These are phyloP conservation scores for Heliamphora pulchella DNA, from an alignment of 179 eudicot genomes.

Conservation along the genomic window DNA sequence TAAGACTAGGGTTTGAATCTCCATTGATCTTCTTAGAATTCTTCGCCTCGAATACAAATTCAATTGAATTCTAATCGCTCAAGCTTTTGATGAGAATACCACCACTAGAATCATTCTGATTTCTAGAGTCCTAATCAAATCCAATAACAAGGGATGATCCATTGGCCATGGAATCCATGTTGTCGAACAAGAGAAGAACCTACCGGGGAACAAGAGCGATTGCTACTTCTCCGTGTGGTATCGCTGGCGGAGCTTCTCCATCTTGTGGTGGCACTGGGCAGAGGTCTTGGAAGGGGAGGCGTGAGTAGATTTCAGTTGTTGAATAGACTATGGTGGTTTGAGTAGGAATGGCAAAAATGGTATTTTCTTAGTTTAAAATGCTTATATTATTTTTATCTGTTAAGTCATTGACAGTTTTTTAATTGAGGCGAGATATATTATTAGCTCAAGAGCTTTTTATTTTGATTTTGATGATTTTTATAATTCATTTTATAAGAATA, in stretches of 20 bases:
- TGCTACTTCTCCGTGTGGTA: slow-evolving; percentile 80
- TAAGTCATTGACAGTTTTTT: too few species aligned
- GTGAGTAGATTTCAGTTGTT: background rate
- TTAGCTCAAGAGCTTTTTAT: too few species aligned
- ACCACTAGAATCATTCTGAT: background rate
- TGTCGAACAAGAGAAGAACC: slow-evolving; percentile 54
- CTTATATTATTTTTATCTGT: too few species aligned
- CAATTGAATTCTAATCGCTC: slow-evolving; percentile 18
- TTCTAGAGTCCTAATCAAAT: slow-evolving; percentile 11
- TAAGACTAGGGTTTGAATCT: slow-evolving; percentile 8
- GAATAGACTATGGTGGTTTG: too few species aligned
- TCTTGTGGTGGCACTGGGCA: slow-evolving; percentile 95
- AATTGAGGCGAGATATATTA: too few species aligned
- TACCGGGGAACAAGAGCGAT: slow-evolving; percentile 31
- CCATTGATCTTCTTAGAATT: slow-evolving; percentile 9
- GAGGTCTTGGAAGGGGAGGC: slow-evolving; percentile 56
- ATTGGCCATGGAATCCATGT: slow-evolving; percentile 71
- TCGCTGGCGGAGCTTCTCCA: slow-evolving; percentile 92
- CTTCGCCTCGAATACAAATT: slow-evolving; percentile 20
- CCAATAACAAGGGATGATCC: slow-evolving; percentile 29
- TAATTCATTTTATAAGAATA: too few species aligned
- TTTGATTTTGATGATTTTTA: too few species aligned
- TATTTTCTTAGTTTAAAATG: too few species aligned
- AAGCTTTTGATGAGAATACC: slow-evolving; percentile 12
- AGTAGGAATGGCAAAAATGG: too few species aligned